Conservation (phyloP, 805 yeast genomes). For the Candida piceae region DNA sequence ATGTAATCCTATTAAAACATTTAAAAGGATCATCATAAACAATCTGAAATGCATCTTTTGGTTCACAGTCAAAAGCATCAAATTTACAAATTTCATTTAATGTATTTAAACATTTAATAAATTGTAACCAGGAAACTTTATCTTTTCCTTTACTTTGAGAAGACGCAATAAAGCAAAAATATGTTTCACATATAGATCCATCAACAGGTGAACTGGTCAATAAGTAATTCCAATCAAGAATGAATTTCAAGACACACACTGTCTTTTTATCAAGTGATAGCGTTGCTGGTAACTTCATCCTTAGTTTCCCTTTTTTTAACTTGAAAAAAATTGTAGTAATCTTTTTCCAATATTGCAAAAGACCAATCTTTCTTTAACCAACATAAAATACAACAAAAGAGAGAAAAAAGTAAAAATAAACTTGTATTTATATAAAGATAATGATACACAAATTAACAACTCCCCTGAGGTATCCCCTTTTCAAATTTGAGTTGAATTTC, state of each 20-base stretch:
- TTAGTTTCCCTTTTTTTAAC: too few relatives aligned
- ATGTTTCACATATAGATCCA: conserved; percentile 27
- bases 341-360: too few relatives aligned
- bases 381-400: too few relatives aligned
- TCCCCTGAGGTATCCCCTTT: too few relatives aligned
- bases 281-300: not conserved
- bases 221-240: conserved; percentile 28
- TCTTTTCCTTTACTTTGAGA: conserved; percentile 28
- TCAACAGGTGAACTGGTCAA: conserved; percentile 27
- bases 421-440: too few relatives aligned
- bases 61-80: conserved; percentile 21
- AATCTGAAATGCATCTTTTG: conserved; percentile 18
- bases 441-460: too few relatives aligned
- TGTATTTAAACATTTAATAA: conserved; percentile 21
- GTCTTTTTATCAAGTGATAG: conserved; percentile 25
- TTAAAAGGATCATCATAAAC: conserved; percentile 26
- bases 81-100: conserved; percentile 20
- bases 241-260: conserved; percentile 25
- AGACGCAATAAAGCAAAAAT: conserved; percentile 28
- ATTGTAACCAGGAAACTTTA: conserved; percentile 31
- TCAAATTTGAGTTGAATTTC: not conserved
- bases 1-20: conserved; percentile 20
- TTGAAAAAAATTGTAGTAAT: too few relatives aligned
- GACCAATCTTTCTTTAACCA: too few relatives aligned
- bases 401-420: too few relatives aligned